phyloP scores from a whole-genome alignment of 1,284 basidiomycete genomes.

The Phellopilus nigrolimitatus region DNA sequence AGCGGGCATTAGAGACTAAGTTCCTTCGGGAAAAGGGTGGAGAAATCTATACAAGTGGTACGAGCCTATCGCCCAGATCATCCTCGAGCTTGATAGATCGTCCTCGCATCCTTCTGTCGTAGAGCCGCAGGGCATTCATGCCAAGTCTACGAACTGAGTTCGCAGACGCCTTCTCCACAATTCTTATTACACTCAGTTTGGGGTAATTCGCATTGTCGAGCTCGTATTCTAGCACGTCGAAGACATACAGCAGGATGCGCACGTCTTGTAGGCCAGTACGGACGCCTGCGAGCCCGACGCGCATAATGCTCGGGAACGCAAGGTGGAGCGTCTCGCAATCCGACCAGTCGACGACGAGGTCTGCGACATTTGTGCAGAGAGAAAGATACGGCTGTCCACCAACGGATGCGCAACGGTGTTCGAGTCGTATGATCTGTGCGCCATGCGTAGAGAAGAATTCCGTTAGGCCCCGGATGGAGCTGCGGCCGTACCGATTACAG shows the following conservation, averaged over 20 bases:
- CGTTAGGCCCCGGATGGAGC: not conserved
- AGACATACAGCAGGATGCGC: not conserved
- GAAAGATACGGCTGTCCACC: not conserved
- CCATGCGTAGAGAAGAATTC: conserved; percentile 8
- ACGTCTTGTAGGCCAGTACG: not conserved
- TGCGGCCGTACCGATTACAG: not conserved
- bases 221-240: not conserved
- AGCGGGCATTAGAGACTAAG: too few relatives aligned
- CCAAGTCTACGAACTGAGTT: not conserved
- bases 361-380: conserved; percentile 2
- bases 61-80: not conserved
- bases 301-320: not conserved
- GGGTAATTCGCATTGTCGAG: not conserved
- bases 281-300: not conserved
- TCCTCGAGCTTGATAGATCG: conserved; percentile 4
- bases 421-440: not conserved
- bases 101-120: conserved; percentile 1
- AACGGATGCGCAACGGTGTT: not conserved
- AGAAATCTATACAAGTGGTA: not conserved
- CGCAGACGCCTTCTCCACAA: not conserved
- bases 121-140: not conserved
- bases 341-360: not conserved
- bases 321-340: not conserved
- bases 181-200: not conserved
- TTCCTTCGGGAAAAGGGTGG: too few relatives aligned